Evolutionary conservation across 352 stramenopile genomes (phyloP).

Genomic region (Phytopythium vexans): DNA sequence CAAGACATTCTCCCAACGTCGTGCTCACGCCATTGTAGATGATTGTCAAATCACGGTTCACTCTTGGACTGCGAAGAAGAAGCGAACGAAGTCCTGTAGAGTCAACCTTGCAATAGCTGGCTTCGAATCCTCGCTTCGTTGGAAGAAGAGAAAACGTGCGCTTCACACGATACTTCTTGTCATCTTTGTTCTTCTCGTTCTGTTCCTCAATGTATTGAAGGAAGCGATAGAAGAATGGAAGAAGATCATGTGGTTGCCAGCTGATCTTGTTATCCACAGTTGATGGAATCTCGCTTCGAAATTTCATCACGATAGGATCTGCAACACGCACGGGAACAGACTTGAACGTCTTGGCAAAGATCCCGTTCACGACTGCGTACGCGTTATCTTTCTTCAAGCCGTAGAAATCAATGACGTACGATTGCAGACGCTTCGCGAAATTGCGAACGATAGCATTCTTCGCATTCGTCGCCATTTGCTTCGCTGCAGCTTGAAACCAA

Average conservation of each 20-base stretch:
- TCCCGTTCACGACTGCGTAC: constrained; percentile 1
- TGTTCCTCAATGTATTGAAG: constrained; percentile 3
- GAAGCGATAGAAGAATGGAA: constrained; percentile 6
- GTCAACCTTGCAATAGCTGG: constrained; percentile 4
- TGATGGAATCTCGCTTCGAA: constrained; percentile 1
- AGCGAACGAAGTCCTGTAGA: constrained; percentile 2
- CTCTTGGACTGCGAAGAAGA: constrained; percentile 1
- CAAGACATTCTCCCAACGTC: not conserved
- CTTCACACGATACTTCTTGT: not conserved
- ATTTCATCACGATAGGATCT: not conserved
- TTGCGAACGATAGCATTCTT: constrained; percentile 5
- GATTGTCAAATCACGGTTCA: constrained; percentile 4
- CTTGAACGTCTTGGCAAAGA: not conserved
- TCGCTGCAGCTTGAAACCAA: not conserved
- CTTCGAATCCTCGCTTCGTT: constrained; percentile 3
- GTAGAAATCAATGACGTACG: constrained; percentile 6
- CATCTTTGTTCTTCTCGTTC: constrained; percentile 3
- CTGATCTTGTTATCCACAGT: constrained; percentile 6
- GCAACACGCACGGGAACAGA: not conserved
- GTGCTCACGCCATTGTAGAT: not conserved
- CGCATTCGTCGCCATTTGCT: constrained; percentile 6
- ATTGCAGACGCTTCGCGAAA: constrained; percentile 1
- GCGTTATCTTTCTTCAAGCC: not conserved
- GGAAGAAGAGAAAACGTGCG: constrained; percentile 6
- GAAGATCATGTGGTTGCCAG: constrained; percentile 5